Evolutionary conservation across 2,329 filamentous ascomycete species (phyloP).

Genomic region (Fusarium foetens): DNA sequence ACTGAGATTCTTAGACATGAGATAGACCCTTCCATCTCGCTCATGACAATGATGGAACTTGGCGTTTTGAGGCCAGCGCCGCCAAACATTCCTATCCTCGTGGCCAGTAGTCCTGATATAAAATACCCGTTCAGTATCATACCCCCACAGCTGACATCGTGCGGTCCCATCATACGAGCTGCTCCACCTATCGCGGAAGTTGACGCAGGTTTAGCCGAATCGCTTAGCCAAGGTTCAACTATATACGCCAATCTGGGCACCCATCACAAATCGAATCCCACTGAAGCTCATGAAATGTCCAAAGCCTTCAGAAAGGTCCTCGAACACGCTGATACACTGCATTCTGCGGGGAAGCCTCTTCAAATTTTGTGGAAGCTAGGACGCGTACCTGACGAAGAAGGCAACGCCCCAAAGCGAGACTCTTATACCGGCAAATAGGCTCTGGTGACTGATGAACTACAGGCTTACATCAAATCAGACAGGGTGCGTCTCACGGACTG

Average conservation of each 20-base stretch:
- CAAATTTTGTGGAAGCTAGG: neutral
- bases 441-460: neutral
- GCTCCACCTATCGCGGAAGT: rapidly evolving
- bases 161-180: neutral
- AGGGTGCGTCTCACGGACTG: neutral
- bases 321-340: rapidly evolving
- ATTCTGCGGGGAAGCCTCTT: neutral
- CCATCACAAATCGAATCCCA: neutral
- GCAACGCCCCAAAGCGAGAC: neutral
- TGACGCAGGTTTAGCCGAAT: neutral
- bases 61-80: neutral
- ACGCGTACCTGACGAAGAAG: neutral
- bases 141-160: neutral
- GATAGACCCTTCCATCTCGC: neutral
- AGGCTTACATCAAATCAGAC: neutral
- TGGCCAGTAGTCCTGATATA: neutral
- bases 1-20: neutral
- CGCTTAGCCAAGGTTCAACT: neutral
- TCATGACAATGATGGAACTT: neutral
- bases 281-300: neutral
- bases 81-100: neutral
- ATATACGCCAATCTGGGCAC: neutral
- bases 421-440: neutral
- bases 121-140: neutral
- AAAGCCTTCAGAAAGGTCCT: neutral